Percentiles rank a stretch among this genome's conserved stretches.
Evolutionary conservation across 202 grass and related monocot genomes (phyloP).

Genomic region (Eragrostis tef): DNA sequence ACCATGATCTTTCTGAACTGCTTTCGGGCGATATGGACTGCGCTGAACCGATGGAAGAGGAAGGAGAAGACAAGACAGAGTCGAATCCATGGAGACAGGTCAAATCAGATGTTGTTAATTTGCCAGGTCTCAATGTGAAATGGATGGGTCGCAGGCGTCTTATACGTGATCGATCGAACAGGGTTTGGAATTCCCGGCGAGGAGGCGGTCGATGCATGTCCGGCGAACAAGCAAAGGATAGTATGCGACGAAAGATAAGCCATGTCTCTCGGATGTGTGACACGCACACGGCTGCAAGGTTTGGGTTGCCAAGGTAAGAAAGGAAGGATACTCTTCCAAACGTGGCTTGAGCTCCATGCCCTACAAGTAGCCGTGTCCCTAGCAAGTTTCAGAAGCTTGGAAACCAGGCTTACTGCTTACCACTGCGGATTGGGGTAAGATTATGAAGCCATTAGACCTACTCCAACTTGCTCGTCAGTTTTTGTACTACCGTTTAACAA

Average conservation of each 20-base stretch:
- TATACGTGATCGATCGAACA: constrained; percentile 12
- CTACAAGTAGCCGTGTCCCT: constrained; percentile 1
- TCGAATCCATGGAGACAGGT: constrained; percentile 36
- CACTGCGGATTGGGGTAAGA: not conserved
- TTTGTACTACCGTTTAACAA: no score
- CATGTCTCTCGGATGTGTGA: constrained; percentile 27
- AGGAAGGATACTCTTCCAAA: constrained; percentile 53
- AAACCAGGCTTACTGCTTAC: not conserved
- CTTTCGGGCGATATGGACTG: not conserved
- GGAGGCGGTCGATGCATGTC: constrained; percentile 24
- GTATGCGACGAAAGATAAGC: constrained; percentile 50
- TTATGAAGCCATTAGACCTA: not conserved
- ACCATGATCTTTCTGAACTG: not conserved
- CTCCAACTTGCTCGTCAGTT: no score
- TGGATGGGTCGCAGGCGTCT: not conserved
- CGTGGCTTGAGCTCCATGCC: constrained; percentile 36
- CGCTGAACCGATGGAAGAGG: not conserved
- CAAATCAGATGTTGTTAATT: not conserved
- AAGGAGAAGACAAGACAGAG: constrained; percentile 4
- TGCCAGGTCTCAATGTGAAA: constrained; percentile 17
- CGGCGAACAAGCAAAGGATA: constrained; percentile 67
- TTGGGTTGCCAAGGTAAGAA: constrained; percentile 48
- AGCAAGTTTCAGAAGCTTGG: constrained; percentile 21
- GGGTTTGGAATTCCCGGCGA: not conserved
- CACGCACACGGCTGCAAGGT: not conserved